phyloP scores from a whole-genome alignment of 1,139 yeast genomes.

The Yamadazyma friedrichii region DNA sequence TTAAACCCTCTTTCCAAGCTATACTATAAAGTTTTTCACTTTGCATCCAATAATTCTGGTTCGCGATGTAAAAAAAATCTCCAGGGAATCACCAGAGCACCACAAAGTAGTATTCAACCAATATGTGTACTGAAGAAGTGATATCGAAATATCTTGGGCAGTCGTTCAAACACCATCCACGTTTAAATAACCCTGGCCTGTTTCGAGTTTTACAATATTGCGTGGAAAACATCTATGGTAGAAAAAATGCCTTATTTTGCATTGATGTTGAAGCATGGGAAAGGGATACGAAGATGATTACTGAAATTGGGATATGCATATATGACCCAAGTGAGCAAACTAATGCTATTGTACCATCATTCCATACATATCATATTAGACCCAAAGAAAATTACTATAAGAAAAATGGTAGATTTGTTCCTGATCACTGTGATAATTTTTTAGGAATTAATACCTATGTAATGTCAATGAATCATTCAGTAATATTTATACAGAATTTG shows the following conservation, averaged over 20 bases:
- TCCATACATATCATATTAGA: slow-evolving; percentile 55
- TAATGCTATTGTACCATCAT: slow-evolving; percentile 39
- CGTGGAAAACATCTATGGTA: slow-evolving; percentile 22
- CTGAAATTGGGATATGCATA: slow-evolving; percentile 69
- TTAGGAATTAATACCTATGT: slow-evolving; percentile 55
- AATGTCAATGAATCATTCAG: slow-evolving; percentile 35
- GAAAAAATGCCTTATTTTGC: slow-evolving; percentile 44
- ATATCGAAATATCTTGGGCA: slow-evolving; percentile 3
- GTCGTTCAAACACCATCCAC: slow-evolving; percentile 13
- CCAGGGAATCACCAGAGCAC: too few species aligned
- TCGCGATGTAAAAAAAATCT: too few species aligned
- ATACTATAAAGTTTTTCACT: too few species aligned
- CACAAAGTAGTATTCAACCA: background rate
- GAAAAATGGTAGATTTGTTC: slow-evolving; percentile 59
- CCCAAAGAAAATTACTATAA: slow-evolving; percentile 47
- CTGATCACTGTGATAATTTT: slow-evolving; percentile 58
- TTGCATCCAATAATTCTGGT: background rate
- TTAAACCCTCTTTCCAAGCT: background rate
- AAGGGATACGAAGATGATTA: slow-evolving; percentile 39
- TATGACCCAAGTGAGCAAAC: slow-evolving; percentile 57
- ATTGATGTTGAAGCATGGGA: slow-evolving; percentile 74
- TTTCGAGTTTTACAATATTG: slow-evolving; percentile 13
- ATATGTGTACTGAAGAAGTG: slow-evolving; percentile 3
- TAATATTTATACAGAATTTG: slow-evolving; percentile 37
- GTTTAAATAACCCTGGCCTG: slow-evolving; percentile 12